Percentiles rank a stretch among this genome's conserved stretches.
Conservation (phyloP, 176 grass and related monocot genomes). For the Oryza australiensis region DNA sequence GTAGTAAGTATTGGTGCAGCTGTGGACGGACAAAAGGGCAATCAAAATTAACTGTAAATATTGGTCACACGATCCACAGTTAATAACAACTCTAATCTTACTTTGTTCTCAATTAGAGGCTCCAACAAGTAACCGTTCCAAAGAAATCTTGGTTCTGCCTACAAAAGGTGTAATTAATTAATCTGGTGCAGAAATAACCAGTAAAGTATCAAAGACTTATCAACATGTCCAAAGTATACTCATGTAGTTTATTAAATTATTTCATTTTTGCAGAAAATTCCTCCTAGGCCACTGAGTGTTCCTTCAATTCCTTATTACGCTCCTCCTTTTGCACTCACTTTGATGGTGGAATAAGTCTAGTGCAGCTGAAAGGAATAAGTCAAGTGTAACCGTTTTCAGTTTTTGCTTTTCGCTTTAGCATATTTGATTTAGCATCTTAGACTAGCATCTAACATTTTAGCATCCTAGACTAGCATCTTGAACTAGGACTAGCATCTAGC, state of each 20-base stretch:
- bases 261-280: neutral
- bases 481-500: no score
- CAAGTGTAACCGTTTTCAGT: no score
- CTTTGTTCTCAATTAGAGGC: slow-evolving; percentile 82
- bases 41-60: slow-evolving; percentile 26
- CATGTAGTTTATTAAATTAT: neutral
- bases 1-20: slow-evolving; percentile 77
- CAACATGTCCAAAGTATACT: slow-evolving; percentile 1
- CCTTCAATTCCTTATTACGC: neutral
- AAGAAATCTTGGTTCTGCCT: slow-evolving; percentile 92
- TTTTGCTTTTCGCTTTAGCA: no score
- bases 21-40: slow-evolving; percentile 43
- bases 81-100: slow-evolving; percentile 32
- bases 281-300: neutral
- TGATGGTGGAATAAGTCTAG: no score
- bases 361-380: no score
- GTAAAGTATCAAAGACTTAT: neutral
- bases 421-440: no score
- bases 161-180: slow-evolving; percentile 34
- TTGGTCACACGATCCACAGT: neutral
- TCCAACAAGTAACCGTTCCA: slow-evolving; percentile 94
- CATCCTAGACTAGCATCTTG: no score
- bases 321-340: no score
- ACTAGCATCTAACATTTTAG: no score
- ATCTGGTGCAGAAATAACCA: neutral